phyloP scores from a whole-genome alignment of 352 stramenopile genomes.

The Phytophthora litchii region DNA sequence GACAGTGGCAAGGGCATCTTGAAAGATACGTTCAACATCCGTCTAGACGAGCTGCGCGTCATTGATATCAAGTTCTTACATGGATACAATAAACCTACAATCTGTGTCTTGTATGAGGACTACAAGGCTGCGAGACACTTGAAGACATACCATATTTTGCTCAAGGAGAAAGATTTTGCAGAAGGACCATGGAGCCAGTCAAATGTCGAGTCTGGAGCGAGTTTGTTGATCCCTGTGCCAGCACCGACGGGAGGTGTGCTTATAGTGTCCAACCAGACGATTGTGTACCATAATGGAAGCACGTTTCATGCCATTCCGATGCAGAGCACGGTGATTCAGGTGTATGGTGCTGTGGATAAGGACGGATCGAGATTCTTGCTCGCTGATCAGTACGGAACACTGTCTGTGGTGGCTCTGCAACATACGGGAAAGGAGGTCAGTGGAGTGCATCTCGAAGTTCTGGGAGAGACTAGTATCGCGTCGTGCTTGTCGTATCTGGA shows the following conservation, averaged over 20 bases:
- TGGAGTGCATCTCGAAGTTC: conserved; percentile 91
- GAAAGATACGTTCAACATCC: conserved; percentile 92
- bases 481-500: conserved; percentile 94
- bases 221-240: conserved; percentile 89
- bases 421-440: conserved; percentile 73
- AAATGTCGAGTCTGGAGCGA: conserved; percentile 89
- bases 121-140: conserved; percentile 89
- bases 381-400: conserved; percentile 88
- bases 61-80: conserved; percentile 95
- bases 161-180: conserved; percentile 91
- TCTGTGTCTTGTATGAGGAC: conserved; percentile 93
- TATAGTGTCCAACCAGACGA: conserved; percentile 92
- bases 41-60: conserved; percentile 91
- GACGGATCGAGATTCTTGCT: conserved; percentile 90
- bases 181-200: conserved; percentile 89
- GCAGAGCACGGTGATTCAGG: conserved; percentile 89
- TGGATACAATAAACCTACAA: conserved; percentile 87
- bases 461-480: conserved; percentile 93
- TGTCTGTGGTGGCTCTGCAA: conserved; percentile 91
- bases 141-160: conserved; percentile 91
- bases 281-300: conserved; percentile 91
- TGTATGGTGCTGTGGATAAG: conserved; percentile 88
- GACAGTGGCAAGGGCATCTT: conserved; percentile 79
- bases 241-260: conserved; percentile 84
- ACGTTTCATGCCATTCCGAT: conserved; percentile 93